phyloP scores from a whole-genome alignment of 352 stramenopile genomes.

The Globisporangium iwayamae region DNA sequence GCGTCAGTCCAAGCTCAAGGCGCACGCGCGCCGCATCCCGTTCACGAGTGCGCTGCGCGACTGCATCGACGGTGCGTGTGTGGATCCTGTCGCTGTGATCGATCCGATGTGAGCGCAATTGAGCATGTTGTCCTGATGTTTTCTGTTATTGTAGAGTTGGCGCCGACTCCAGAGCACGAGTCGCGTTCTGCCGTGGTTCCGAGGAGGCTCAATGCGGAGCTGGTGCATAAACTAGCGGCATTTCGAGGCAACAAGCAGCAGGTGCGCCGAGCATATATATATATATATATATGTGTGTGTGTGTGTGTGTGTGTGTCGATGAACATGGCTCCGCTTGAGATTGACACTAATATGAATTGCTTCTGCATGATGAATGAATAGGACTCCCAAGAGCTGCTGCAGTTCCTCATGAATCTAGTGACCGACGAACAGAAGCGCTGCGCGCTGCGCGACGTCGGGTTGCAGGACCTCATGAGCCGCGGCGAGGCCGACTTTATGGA shows the following conservation, averaged over 20 bases:
- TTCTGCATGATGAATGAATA: slow-evolving; percentile 9
- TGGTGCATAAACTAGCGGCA: slow-evolving; percentile 44
- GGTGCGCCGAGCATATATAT: slow-evolving; percentile 6
- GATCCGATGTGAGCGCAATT: not conserved
- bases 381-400: slow-evolving; percentile 83
- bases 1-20: slow-evolving; percentile 24
- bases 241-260: slow-evolving; percentile 84
- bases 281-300: too few species aligned
- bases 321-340: not conserved
- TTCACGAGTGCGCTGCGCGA: slow-evolving; percentile 65
- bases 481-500: slow-evolving; percentile 17
- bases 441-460: slow-evolving; percentile 44
- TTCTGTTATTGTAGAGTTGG: slow-evolving; percentile 19
- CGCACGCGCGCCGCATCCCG: slow-evolving; percentile 37
- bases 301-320: not conserved
- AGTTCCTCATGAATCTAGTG: slow-evolving; percentile 85
- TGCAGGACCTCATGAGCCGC: slow-evolving; percentile 39
- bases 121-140: not conserved
- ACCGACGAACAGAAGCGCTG: slow-evolving; percentile 55
- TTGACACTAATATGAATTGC: not conserved
- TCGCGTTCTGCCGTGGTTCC: slow-evolving; percentile 38
- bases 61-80: slow-evolving; percentile 55
- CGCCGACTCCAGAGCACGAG: slow-evolving; percentile 28
- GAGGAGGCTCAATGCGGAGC: slow-evolving; percentile 51
- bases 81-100: not conserved